Percentiles rank a stretch among this genome's conserved stretches.
These are phyloP conservation scores for Lycium barbarum DNA, from an alignment of 257 asterid species.

Conservation along the genomic window DNA sequence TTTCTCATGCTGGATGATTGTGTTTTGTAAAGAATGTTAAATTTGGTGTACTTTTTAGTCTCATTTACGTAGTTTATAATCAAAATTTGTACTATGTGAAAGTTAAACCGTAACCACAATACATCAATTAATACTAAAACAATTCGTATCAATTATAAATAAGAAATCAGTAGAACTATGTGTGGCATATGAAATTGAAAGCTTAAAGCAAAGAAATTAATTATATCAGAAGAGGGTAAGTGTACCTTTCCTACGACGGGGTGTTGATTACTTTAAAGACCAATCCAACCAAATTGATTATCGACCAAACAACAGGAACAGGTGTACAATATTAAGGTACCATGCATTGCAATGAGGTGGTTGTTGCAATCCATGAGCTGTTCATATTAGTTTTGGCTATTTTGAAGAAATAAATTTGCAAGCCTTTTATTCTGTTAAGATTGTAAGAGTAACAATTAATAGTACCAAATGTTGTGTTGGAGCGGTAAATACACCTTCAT, in stretches of 20 bases:
- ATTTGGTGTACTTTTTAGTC: not conserved
- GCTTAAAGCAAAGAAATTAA: not conserved
- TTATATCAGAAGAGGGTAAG: not conserved
- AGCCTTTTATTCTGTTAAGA: not conserved
- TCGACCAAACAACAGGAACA: not conserved
- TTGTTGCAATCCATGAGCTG: slow-evolving; percentile 9
- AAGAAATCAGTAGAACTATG: not conserved
- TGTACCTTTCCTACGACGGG: not conserved
- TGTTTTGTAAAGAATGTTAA: not conserved
- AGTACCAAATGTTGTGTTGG: no score
- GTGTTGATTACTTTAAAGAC: not conserved
- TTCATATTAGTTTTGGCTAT: not conserved
- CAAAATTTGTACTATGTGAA: not conserved
- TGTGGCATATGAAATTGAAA: not conserved
- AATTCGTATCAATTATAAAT: not conserved
- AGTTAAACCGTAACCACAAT: not conserved
- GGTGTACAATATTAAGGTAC: not conserved
- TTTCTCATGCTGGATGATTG: not conserved
- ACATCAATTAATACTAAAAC: not conserved
- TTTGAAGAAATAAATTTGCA: not conserved
- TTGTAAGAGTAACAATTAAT: not conserved
- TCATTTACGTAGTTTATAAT: not conserved
- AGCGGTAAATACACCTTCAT: not conserved
- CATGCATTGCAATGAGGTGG: not conserved
- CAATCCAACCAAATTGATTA: slow-evolving; percentile 20